Percentiles rank a stretch among this genome's conserved stretches.
Conservation (phyloP, 768 basidiomycete genomes). For the Terana coerulea region DNA sequence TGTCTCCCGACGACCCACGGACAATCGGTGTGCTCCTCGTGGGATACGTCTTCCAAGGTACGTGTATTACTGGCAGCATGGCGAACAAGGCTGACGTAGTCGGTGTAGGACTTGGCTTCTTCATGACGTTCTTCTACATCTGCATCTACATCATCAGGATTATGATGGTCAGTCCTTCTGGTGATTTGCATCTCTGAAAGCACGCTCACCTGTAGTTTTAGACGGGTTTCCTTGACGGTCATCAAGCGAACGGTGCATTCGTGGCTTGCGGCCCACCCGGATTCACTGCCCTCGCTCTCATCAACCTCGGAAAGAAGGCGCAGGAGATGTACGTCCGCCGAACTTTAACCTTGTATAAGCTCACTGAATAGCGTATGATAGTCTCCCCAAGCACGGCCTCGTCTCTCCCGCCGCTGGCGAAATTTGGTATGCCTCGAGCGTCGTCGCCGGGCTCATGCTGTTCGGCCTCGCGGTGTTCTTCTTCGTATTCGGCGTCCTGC, state of each 20-base stretch:
- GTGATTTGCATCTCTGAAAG: no score
- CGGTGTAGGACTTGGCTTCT: slow-evolving; percentile 40
- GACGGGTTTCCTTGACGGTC: slow-evolving; percentile 44
- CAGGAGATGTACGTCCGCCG: slow-evolving; percentile 31
- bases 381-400: slow-evolving; percentile 32
- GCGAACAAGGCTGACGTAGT: no score
- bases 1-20: slow-evolving; percentile 31
- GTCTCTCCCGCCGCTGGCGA: slow-evolving; percentile 38
- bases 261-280: slow-evolving; percentile 46
- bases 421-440: slow-evolving; percentile 39
- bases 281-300: slow-evolving; percentile 43
- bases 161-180: slow-evolving; percentile 30
- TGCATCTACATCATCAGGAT: slow-evolving; percentile 44
- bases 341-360: neutral
- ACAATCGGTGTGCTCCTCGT: slow-evolving; percentile 38
- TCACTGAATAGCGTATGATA: slow-evolving; percentile 10
- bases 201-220: slow-evolving; percentile 11
- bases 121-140: slow-evolving; percentile 47
- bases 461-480: slow-evolving; percentile 45
- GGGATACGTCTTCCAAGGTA: slow-evolving; percentile 47
- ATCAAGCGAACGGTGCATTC: slow-evolving; percentile 46
- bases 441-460: slow-evolving; percentile 36
- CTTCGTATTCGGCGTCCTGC: slow-evolving; percentile 39
- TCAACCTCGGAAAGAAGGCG: slow-evolving; percentile 38
- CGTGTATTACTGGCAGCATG: slow-evolving; percentile 13